phyloP scores from a whole-genome alignment of 202 grass and related monocot genomes.

The Hordeum pubiflorum region DNA sequence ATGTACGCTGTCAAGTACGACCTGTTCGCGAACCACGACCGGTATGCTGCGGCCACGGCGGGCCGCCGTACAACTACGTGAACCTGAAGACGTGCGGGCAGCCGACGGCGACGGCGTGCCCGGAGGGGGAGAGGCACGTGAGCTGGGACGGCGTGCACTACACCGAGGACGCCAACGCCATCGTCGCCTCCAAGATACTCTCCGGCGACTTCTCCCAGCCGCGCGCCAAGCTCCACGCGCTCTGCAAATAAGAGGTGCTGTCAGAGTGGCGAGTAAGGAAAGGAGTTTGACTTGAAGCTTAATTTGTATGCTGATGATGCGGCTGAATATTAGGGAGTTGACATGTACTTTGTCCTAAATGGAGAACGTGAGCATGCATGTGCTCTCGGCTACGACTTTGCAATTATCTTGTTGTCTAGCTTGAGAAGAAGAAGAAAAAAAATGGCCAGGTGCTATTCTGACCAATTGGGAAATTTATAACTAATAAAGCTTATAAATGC shows the following conservation, averaged over 20 bases:
- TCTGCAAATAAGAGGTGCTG: not conserved
- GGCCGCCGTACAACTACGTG: slow-evolving; percentile 49
- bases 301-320: not conserved
- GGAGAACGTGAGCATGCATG: not conserved
- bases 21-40: slow-evolving; percentile 32
- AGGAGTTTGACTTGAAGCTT: not conserved
- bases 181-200: slow-evolving; percentile 42
- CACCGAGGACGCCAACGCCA: slow-evolving; percentile 48
- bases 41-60: slow-evolving; percentile 48
- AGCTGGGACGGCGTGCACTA: slow-evolving; percentile 62
- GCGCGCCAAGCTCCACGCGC: slow-evolving; percentile 14
- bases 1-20: slow-evolving; percentile 48
- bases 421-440: no score
- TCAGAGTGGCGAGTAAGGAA: not conserved
- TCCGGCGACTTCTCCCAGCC: slow-evolving; percentile 44
- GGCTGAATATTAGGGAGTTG: not conserved
- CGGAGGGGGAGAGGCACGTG: slow-evolving; percentile 28
- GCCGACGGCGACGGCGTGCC: slow-evolving; percentile 24
- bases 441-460: no score
- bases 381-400: not conserved
- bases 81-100: slow-evolving; percentile 30
- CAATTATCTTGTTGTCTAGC: not conserved
- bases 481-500: no score
- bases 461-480: no score
- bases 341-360: not conserved